Conservation (phyloP, 148 eudicot genomes). For the Dianthus caryophyllus region DNA sequence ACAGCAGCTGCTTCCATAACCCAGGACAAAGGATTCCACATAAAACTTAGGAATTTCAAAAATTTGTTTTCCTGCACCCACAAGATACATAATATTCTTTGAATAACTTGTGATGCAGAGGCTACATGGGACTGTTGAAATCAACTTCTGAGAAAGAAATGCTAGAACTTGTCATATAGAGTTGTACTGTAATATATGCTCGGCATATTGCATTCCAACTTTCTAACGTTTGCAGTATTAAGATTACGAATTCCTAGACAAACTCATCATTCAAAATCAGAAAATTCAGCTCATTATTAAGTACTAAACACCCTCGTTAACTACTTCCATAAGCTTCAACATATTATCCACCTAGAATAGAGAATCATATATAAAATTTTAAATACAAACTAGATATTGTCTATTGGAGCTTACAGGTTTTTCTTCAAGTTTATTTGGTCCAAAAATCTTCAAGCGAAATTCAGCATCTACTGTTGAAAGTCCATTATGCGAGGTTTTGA, state of each 20-base stretch:
- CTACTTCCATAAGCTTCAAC: not conserved
- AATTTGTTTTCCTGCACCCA: conserved; percentile 64
- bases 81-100: not conserved
- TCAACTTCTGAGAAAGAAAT: too few species aligned
- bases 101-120: not conserved
- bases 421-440: conserved; percentile 72
- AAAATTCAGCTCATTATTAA: not conserved
- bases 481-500: conserved; percentile 47
- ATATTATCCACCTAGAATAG: not conserved
- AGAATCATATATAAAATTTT: not conserved
- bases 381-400: not conserved
- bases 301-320: not conserved
- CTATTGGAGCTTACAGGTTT: conserved; percentile 42
- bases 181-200: too few species aligned
- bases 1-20: conserved; percentile 85
- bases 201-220: not conserved
- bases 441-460: conserved; percentile 51
- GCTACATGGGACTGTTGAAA: not conserved
- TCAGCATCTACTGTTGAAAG: conserved; percentile 56
- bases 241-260: not conserved
- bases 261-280: not conserved
- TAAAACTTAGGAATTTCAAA: conserved; percentile 70
- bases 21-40: conserved; percentile 88
- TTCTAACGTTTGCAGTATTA: not conserved
- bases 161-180: too few species aligned